These are phyloP conservation scores for Henckelia pumila DNA, from an alignment of 257 asterid species.

Conservation along the genomic window DNA sequence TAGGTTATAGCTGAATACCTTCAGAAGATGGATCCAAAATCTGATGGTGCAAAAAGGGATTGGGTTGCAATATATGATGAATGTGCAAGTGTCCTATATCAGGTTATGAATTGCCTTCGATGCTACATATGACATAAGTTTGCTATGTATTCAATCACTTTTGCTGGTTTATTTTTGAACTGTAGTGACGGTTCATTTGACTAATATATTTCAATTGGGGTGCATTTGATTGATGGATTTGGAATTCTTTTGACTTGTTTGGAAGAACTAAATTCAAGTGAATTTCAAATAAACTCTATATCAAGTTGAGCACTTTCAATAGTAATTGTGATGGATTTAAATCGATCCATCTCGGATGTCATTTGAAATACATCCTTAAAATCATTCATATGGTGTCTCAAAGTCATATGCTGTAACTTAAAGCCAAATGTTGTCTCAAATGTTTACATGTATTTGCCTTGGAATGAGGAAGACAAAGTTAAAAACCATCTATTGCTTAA, in stretches of 20 bases:
- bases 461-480: background rate
- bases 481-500: background rate
- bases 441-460: background rate
- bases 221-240: background rate
- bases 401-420: background rate
- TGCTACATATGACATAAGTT: conserved; percentile 2
- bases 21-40: conserved; percentile 95
- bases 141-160: background rate
- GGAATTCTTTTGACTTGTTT: too few species aligned
- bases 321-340: background rate
- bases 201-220: background rate
- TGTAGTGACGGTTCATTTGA: background rate
- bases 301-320: too few species aligned
- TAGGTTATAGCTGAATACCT: conserved; percentile 98
- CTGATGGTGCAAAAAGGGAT: conserved; percentile 99
- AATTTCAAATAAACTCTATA: too few species aligned
- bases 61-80: conserved; percentile 99
- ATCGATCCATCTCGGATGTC: background rate
- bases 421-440: background rate
- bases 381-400: too few species aligned
- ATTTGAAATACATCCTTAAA: background rate
- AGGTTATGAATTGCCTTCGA: conserved; percentile 42
- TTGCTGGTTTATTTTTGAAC: background rate
- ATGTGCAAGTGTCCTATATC: conserved; percentile 89
- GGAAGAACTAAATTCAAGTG: too few species aligned